A percentile compares a stretch with the other conserved stretches of the same genome.
phyloP scores from a whole-genome alignment of 768 basidiomycete species.

The Lenzites betulinus region DNA sequence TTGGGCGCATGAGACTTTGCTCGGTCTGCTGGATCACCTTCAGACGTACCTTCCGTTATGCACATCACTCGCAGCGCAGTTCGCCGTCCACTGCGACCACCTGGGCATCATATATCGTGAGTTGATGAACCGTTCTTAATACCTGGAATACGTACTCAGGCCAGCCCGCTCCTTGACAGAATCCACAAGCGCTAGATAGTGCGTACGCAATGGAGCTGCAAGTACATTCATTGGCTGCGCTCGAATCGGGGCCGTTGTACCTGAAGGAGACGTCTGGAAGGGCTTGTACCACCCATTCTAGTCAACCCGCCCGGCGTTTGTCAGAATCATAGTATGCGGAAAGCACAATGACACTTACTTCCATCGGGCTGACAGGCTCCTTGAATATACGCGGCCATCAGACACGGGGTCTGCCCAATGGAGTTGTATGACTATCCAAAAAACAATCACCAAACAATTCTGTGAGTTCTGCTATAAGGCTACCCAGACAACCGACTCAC shows the following conservation, averaged over 20 bases:
- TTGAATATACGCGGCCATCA: conserved; percentile 44
- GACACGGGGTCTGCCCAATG: conserved; percentile 43
- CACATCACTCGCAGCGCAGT: not conserved
- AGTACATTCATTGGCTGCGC: conserved; percentile 43
- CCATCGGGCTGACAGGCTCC: conserved; percentile 41
- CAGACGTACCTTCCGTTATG: not conserved
- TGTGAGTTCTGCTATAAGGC: too few relatives aligned
- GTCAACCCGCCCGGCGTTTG: not conserved
- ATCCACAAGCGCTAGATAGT: conserved; percentile 52
- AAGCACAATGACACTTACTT: conserved; percentile 31
- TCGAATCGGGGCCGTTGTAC: conserved; percentile 36
- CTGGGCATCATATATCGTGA: too few relatives aligned
- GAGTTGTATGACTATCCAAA: conserved; percentile 42
- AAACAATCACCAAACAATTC: too few relatives aligned
- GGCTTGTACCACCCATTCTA: conserved; percentile 40
- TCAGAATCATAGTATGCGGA: not conserved
- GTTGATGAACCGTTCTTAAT: too few relatives aligned
- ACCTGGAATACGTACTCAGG: not conserved
- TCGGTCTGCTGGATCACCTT: not conserved
- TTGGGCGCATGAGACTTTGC: not conserved
- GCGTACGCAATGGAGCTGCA: conserved; percentile 58
- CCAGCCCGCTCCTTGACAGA: conserved; percentile 41
- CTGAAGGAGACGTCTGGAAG: conserved; percentile 36
- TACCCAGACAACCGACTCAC: not conserved
- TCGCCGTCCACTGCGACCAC: conserved; percentile 2